These are phyloP conservation scores for Amoebophrya sp. DNA, from an alignment of 169 alveolate genomes.

Conservation along the genomic window DNA sequence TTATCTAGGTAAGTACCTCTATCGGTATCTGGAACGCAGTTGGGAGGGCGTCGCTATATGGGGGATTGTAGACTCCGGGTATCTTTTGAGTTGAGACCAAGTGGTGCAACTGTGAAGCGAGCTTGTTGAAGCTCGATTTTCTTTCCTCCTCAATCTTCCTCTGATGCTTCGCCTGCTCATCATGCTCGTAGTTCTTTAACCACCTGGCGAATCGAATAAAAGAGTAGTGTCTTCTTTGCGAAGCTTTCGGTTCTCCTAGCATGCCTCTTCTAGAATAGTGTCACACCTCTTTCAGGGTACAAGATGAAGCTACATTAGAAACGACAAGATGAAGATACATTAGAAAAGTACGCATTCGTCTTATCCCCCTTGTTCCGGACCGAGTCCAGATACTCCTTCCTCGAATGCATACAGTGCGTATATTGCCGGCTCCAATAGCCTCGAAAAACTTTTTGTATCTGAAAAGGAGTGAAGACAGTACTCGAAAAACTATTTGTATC, in stretches of 20 bases:
- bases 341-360: neutral
- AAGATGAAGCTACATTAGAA: neutral
- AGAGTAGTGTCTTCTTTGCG: too few species aligned
- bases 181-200: neutral
- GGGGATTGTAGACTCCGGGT: neutral
- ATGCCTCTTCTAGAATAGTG: too few species aligned
- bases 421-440: constrained; percentile 20
- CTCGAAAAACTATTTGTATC: too few species aligned
- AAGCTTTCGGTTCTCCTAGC: too few species aligned
- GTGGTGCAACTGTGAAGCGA: neutral
- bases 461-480: too few species aligned
- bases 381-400: neutral
- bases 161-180: neutral
- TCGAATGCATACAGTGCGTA: neutral
- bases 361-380: neutral
- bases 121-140: neutral
- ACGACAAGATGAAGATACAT: neutral
- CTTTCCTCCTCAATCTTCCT: neutral
- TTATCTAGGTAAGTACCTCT: too few species aligned
- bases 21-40: neutral
- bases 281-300: neutral
- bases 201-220: too few species aligned
- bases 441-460: constrained; percentile 5
- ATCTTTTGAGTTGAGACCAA: neutral
- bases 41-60: neutral